phyloP scores from a whole-genome alignment of 306 rosid species.

The Prunus salicina region DNA sequence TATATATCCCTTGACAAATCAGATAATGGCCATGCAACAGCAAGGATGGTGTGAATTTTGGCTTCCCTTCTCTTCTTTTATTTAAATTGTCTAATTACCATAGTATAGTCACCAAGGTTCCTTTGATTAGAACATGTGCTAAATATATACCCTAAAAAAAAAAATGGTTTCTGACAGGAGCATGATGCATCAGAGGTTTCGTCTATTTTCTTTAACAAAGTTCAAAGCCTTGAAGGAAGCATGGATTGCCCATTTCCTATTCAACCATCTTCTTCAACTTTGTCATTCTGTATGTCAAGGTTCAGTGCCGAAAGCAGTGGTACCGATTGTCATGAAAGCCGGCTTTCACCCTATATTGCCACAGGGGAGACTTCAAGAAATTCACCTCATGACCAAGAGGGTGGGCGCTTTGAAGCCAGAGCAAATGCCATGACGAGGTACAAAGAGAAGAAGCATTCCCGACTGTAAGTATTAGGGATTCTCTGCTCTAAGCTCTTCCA shows the following conservation, averaged over 20 bases:
- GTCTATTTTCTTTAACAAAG: constrained; percentile 28
- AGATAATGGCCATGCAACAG: constrained; percentile 39
- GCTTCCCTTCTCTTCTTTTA: constrained; percentile 2
- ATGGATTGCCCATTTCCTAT: constrained; percentile 25
- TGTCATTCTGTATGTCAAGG: constrained; percentile 41
- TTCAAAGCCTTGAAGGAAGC: constrained; percentile 18
- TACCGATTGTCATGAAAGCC: constrained; percentile 31
- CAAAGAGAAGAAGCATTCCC: constrained; percentile 44
- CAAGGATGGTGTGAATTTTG: constrained; percentile 48
- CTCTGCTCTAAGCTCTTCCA: not conserved
- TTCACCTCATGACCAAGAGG: not conserved
- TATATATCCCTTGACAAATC: constrained; percentile 49
- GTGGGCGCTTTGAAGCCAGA: too few relatives aligned
- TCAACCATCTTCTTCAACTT: constrained; percentile 38
- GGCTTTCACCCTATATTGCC: constrained; percentile 15
- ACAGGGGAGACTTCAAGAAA: not conserved
- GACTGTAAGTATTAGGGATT: constrained; percentile 37
- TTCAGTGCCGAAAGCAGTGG: constrained; percentile 32
- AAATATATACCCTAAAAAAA: too few relatives aligned
- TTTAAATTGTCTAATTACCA: not conserved
- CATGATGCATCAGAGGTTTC: constrained; percentile 44
- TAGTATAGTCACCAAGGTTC: too few relatives aligned
- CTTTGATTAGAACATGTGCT: too few relatives aligned
- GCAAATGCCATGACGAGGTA: constrained; percentile 29
- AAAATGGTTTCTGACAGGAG: constrained; percentile 32